Evolutionary conservation across 305 asterid species (phyloP), one percentile per base, ranked within the genome.

Genomic region (Fraxinus greggii): DNA sequence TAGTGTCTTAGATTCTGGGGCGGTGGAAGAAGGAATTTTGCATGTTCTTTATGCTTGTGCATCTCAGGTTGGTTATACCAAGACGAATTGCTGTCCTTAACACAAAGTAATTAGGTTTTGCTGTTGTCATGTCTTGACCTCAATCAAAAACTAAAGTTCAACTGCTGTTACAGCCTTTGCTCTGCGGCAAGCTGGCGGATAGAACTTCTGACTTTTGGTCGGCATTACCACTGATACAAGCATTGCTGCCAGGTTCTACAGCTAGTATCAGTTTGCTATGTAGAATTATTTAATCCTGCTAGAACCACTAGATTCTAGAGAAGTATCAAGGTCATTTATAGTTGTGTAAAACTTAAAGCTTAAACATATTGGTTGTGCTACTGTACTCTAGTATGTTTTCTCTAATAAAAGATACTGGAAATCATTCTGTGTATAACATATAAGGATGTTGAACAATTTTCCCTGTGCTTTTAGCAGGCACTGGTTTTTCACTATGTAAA

Each of bases 41-140:
- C 99, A 96, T 89, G 89, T 96, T 84, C 94, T 96, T 77, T 96
- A 91, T 86, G 99, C 97, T 84, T 94, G 92, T 90, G 92, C 97
- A 70, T 92, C 98, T 84, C 98, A 92, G 99, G 99, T 96, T 82
- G 77, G 93, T 88, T 82, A 74, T 83, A 83, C 80, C 69, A 76
- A 67, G 65, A 79, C 9, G 35, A 51, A 13, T 38, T 72, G 70
- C 69, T 80, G 65, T 17, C 79, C 72, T 70, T 19, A 17, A 80
- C 61, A 7, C 67, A 65, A 8, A 36, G 31, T 81, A 80, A 59
- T 35, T 73, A 32, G 78, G 67, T 38, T 70, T 24, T 76, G 21
- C 76, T 5, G 61, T 81, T 74, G 59, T 56, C 28, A 23, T 76
- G 32, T 72, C 74, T 28, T 78, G 81, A 28, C 70, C 72, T 82